Conservation (phyloP, 2,329 filamentous ascomycete species). For the Beauveria pseudobassiana region DNA sequence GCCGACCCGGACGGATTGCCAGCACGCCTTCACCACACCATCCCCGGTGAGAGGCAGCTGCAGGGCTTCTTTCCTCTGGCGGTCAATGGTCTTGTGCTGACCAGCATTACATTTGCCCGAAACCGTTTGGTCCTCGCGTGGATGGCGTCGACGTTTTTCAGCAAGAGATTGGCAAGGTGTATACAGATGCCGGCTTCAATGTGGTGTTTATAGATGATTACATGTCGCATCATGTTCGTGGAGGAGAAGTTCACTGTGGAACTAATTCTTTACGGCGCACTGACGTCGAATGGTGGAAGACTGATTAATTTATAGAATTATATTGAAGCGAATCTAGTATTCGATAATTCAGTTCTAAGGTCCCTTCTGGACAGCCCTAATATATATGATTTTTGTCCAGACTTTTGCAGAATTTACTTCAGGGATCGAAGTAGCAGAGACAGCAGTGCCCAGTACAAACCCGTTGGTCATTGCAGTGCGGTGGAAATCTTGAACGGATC, state of each 20-base stretch:
- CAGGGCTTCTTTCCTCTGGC: slow-evolving; percentile 11
- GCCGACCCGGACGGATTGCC: not conserved
- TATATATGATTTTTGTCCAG: too few species aligned
- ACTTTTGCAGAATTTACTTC: too few species aligned
- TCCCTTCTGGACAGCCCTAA: too few species aligned
- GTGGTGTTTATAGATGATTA: slow-evolving; percentile 19
- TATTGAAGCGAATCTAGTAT: too few species aligned
- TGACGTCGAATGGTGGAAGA: slow-evolving; percentile 15
- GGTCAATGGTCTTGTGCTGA: slow-evolving; percentile 14
- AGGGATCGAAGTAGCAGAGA: too few species aligned
- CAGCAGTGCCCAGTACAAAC: too few species aligned
- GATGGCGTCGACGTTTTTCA: slow-evolving; percentile 18
- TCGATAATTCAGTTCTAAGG: too few species aligned
- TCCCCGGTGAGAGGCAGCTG: not conserved
- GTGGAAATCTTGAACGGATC: too few species aligned
- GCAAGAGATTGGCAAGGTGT: not conserved
- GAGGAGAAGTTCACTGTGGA: slow-evolving; percentile 20
- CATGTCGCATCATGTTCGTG: slow-evolving; percentile 17
- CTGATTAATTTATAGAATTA: too few species aligned
- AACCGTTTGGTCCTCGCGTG: slow-evolving; percentile 18
- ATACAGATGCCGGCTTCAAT: slow-evolving; percentile 14
- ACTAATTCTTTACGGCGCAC: slow-evolving; percentile 18
- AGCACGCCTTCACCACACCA: not conserved
- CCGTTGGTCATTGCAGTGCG: too few species aligned
- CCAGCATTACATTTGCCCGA: slow-evolving; percentile 16